Base-by-base conservation (phyloP, 306 rosid species). In the Arachis hypogaea region DNA sequence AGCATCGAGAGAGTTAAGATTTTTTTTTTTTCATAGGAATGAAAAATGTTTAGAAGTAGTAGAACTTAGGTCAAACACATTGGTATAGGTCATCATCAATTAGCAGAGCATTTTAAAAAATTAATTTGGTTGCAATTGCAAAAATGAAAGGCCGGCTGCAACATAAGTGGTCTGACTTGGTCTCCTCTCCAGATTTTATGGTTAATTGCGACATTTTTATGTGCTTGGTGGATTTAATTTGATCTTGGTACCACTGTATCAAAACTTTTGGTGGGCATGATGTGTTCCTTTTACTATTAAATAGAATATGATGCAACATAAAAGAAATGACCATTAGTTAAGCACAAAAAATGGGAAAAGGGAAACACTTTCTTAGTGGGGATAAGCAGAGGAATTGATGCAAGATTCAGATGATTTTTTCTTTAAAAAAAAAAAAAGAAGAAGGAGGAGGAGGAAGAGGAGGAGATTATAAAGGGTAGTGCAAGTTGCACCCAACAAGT, bases 401-500 rank as follows among this genome's bases (percentile, higher is more conserved):
- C 87, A 69, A 69, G 77, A 77, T 67, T 79, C 73, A 43, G 72
- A 62, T 78, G 55, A 82, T 49, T 47, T 45, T 49, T 49, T 80
- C 4, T 33, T 33, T 33, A 33, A 33, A 33, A 33, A 33, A 33
- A 33, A 33, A 33, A 4, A 4, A 33, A 2, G 2, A 33, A 2
- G 4, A 33, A 2, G 38, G 2, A 33, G 38, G 0, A 33, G 4
- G 38, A 33, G 4, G 38, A 33, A 0, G 4, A 33, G 38, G 4
- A 33, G 38, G 4, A 33, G 38, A 33, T 33, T 33, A 33, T 4
- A 72, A 65, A 80, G 80, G 56, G 72, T 71, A 71, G 8, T 73
- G 81, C 89, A 82, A 85, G 61, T 86, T 81, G 91, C 71, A 57
- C 7, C 56, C 59, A 46, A 57, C 86, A 84, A 84, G 76, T 85